Percentiles rank a stretch among this genome's conserved stretches.
phyloP scores from a whole-genome alignment of 805 yeast genomes.

The Candida silvatica region DNA sequence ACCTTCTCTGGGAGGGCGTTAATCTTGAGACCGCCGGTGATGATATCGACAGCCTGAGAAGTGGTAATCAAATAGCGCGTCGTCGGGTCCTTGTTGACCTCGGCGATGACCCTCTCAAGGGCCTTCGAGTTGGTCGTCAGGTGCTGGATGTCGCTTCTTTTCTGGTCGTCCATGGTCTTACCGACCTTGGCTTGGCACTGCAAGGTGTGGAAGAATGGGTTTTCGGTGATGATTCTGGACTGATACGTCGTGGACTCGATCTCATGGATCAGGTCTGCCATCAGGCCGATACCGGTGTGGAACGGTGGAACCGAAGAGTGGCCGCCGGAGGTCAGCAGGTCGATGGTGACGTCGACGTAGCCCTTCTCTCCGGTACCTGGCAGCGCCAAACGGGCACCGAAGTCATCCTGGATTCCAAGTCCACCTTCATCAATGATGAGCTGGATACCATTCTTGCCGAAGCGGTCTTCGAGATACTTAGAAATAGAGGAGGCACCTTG shows the following conservation, averaged over 20 bases:
- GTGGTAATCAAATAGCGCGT: constrained; percentile 40
- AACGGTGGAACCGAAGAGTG: constrained; percentile 40
- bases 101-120: constrained; percentile 26
- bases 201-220: constrained; percentile 47
- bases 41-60: constrained; percentile 55
- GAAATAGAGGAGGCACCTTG: constrained; percentile 44
- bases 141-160: constrained; percentile 28
- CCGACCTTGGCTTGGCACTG: constrained; percentile 55
- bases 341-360: constrained; percentile 29
- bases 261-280: constrained; percentile 29
- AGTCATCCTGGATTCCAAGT: constrained; percentile 23
- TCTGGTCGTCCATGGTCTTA: constrained; percentile 16
- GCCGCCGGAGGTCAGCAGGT: constrained; percentile 36
- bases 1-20: constrained; percentile 67
- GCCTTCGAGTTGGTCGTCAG: constrained; percentile 21
- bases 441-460: constrained; percentile 33
- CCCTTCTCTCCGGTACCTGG: constrained; percentile 43
- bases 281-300: constrained; percentile 38
- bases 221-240: constrained; percentile 36
- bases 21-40: constrained; percentile 62
- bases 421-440: constrained; percentile 39
- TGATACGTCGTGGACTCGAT: constrained; percentile 49
- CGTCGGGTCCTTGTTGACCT: constrained; percentile 11
- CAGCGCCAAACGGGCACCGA: constrained; percentile 30
- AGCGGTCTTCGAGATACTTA: constrained; percentile 23